These are phyloP conservation scores for Beta vulgaris DNA, from an alignment of 148 eudicot species.

Conservation along the genomic window DNA sequence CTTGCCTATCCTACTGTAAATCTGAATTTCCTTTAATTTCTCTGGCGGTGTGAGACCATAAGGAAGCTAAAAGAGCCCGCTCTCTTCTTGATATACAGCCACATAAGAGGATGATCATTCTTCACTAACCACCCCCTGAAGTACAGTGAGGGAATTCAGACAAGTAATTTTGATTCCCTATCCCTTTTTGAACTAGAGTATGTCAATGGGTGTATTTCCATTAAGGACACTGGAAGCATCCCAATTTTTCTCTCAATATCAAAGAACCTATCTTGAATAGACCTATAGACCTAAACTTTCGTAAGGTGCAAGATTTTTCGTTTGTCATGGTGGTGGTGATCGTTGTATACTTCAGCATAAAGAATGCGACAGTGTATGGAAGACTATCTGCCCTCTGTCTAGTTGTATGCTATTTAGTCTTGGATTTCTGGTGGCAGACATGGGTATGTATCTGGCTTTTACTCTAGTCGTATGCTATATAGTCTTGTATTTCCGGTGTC, in stretches of 20 bases:
- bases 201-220: background rate
- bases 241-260: background rate
- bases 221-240: background rate
- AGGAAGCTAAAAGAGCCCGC: background rate
- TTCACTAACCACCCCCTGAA: background rate
- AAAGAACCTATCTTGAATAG: background rate
- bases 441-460: no score
- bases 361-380: background rate
- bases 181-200: background rate
- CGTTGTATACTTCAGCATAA: background rate
- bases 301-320: background rate
- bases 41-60: background rate
- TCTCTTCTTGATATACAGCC: background rate
- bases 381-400: background rate
- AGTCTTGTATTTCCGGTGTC: no score
- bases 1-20: background rate
- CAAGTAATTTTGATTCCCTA: no score
- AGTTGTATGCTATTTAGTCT: background rate
- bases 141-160: background rate
- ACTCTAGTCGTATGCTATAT: no score
- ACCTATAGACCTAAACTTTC: background rate
- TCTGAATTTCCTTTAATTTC: background rate
- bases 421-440: background rate
- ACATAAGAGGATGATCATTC: no score
- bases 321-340: background rate